phyloP scores from a whole-genome alignment of 306 rosid genomes.

The Vigna radiata region DNA sequence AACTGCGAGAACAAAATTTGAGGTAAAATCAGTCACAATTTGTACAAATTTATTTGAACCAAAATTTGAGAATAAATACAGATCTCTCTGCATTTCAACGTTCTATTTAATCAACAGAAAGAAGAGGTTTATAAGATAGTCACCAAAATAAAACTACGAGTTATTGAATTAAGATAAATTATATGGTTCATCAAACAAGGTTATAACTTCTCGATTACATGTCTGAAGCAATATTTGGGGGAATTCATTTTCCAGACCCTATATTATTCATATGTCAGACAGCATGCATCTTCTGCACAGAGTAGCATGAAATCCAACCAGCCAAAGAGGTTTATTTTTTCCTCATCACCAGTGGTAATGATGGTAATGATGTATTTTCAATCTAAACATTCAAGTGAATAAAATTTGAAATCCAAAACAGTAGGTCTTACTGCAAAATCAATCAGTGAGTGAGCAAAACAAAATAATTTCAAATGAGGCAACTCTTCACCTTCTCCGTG shows the following conservation, averaged over 20 bases:
- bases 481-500: no score
- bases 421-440: neutral
- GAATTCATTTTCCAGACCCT: slow-evolving; percentile 9
- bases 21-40: neutral
- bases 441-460: neutral
- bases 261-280: neutral
- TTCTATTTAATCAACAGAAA: neutral
- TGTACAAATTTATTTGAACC: neutral
- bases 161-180: neutral
- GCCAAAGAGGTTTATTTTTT: neutral
- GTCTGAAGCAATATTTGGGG: neutral
- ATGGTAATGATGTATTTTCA: neutral
- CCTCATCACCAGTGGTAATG: neutral
- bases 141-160: neutral
- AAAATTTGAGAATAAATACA: neutral
- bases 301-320: slow-evolving; percentile 26
- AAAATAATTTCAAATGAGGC: neutral
- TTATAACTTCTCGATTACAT: neutral
- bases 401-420: neutral
- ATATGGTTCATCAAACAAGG: neutral
- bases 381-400: neutral
- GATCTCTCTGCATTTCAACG: neutral
- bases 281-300: neutral
- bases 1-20: no score
- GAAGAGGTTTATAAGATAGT: neutral